Conservation (phyloP, 2,329 filamentous ascomycete genomes). For the Alternaria panax region DNA sequence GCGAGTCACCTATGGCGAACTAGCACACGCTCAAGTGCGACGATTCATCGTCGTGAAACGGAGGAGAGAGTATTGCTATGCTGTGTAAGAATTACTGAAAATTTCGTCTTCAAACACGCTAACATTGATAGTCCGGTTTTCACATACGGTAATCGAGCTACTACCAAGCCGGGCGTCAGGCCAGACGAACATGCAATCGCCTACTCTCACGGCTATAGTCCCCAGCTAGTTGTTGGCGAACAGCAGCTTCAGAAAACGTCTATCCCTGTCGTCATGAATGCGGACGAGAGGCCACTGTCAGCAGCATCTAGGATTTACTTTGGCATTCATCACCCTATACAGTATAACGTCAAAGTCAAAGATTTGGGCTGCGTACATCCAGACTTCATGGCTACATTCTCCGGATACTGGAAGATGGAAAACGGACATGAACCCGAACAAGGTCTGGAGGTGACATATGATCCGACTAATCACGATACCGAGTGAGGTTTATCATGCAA, state of each 20-base stretch:
- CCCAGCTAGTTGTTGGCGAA: not conserved
- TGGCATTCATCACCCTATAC: not conserved
- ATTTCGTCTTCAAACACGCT: not conserved
- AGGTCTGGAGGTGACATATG: too few relatives aligned
- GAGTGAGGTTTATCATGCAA: too few relatives aligned
- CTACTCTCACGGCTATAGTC: not conserved
- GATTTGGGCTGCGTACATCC: not conserved
- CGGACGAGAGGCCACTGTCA: not conserved
- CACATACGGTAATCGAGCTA: not conserved
- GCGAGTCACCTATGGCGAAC: too few relatives aligned
- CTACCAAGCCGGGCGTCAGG: not conserved
- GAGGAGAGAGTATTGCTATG: constrained; percentile 20
- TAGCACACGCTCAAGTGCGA: too few relatives aligned
- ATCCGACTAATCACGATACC: too few relatives aligned
- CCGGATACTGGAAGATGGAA: not conserved
- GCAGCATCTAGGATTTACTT: not conserved
- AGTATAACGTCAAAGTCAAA: not conserved
- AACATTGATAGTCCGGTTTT: not conserved
- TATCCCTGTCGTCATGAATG: not conserved
- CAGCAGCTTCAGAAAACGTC: not conserved
- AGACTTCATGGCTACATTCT: not conserved
- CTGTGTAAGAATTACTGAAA: not conserved
- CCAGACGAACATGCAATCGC: constrained; percentile 4
- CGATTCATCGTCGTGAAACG: constrained; percentile 7
- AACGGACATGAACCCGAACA: too few relatives aligned